Evolutionary conservation across 2,329 filamentous ascomycete species (phyloP).

Genomic region (Gnomoniopsis smithogilvyi): DNA sequence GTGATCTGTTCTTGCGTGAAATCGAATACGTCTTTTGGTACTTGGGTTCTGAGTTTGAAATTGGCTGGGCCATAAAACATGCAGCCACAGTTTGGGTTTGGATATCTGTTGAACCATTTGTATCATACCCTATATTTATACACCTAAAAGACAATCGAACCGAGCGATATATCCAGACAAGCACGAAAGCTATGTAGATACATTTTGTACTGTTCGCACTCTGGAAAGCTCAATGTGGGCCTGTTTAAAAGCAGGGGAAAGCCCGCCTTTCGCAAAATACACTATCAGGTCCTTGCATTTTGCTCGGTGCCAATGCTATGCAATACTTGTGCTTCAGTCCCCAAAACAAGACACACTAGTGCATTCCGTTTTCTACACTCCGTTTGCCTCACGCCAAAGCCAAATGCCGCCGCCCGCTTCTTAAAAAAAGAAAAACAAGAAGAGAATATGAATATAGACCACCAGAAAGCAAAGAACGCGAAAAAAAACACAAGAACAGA

Average conservation of each 20-base stretch:
- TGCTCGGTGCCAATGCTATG: background rate
- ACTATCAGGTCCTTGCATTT: background rate
- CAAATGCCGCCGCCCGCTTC: background rate
- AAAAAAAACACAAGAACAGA: background rate
- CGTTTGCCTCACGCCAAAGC: slow-evolving; percentile 10
- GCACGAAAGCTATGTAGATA: too few relatives aligned
- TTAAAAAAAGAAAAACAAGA: slow-evolving; percentile 5
- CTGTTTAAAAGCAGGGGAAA: background rate
- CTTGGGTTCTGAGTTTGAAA: too few relatives aligned
- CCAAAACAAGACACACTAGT: background rate
- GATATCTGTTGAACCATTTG: too few relatives aligned
- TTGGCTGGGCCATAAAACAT: too few relatives aligned
- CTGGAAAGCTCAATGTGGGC: too few relatives aligned
- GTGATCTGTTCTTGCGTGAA: too few relatives aligned
- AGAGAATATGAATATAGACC: background rate
- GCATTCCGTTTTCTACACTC: background rate
- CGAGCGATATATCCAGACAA: too few relatives aligned
- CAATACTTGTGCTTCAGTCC: background rate
- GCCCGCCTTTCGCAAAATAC: background rate
- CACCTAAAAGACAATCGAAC: too few relatives aligned
- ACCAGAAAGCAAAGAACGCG: background rate
- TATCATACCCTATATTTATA: too few relatives aligned
- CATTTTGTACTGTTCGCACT: too few relatives aligned
- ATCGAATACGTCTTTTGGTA: too few relatives aligned
- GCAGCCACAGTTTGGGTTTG: too few relatives aligned